Evolutionary conservation across 2,329 filamentous ascomycete genomes (phyloP).

Genomic region (Thielaviopsis cerberus): DNA sequence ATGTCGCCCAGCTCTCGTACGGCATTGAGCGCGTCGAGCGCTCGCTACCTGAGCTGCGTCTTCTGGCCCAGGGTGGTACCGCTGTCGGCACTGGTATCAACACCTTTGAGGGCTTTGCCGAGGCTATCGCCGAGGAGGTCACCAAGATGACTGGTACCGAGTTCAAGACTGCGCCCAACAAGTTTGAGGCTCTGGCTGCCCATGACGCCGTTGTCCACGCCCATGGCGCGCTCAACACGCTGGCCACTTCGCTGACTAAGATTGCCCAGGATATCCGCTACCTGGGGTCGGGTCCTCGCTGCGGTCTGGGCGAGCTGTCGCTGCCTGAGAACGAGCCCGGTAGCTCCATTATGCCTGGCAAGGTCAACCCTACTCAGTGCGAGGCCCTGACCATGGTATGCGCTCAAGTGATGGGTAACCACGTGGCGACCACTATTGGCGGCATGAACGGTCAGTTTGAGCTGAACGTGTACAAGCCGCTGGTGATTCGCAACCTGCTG

Average conservation of each 20-base stretch:
- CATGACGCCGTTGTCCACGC: constrained; percentile 94
- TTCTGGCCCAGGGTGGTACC: constrained; percentile 86
- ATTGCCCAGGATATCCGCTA: constrained; percentile 97
- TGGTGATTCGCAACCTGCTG: constrained; percentile 85
- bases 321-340: constrained; percentile 97
- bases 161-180: constrained; percentile 95
- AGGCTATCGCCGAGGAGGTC: constrained; percentile 80
- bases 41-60: constrained; percentile 63
- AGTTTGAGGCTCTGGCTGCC: constrained; percentile 90
- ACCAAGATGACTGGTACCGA: constrained; percentile 79
- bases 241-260: constrained; percentile 84
- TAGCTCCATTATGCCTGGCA: constrained; percentile 96
- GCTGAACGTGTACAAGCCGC: constrained; percentile 96
- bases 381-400: constrained; percentile 97
- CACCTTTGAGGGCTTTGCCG: constrained; percentile 89
- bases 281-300: constrained; percentile 86
- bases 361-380: constrained; percentile 98
- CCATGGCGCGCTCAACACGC: constrained; percentile 79
- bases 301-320: constrained; percentile 80
- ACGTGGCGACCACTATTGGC: constrained; percentile 78
- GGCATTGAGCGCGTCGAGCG: constrained; percentile 75
- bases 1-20: constrained; percentile 83
- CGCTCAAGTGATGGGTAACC: constrained; percentile 94
- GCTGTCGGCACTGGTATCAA: constrained; percentile 95
- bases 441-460: constrained; percentile 98